phyloP scores from a whole-genome alignment of 106 monocot species.

The Alisma plantagoaquatica region DNA sequence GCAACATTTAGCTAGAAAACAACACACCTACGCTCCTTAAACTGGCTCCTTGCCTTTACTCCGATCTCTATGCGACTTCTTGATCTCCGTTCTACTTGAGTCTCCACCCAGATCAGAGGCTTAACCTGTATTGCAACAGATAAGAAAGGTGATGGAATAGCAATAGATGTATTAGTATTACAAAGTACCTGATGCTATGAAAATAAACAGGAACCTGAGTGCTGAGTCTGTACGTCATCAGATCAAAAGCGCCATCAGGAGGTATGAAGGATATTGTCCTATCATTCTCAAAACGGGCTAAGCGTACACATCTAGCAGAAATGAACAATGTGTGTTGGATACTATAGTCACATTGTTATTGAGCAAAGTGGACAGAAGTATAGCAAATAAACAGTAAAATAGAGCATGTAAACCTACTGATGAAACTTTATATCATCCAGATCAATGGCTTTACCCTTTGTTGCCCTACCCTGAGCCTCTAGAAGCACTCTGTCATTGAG shows the following conservation, averaged over 20 bases:
- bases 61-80: constrained; percentile 91
- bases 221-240: constrained; percentile 97
- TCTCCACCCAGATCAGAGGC: constrained; percentile 94
- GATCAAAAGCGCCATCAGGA: constrained; percentile 93
- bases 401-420: constrained; percentile 72
- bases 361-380: too few species aligned
- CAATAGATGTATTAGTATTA: neutral
- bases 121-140: constrained; percentile 47
- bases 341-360: too few species aligned
- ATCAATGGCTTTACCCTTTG: constrained; percentile 97
- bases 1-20: too few species aligned
- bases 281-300: constrained; percentile 99
- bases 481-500: constrained; percentile 91
- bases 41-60: constrained; percentile 95
- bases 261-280: constrained; percentile 98
- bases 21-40: constrained; percentile 99
- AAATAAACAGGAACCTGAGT: too few species aligned
- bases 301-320: constrained; percentile 67
- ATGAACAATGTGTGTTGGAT: neutral
- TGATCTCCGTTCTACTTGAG: constrained; percentile 87
- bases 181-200: neutral
- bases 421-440: constrained; percentile 98
- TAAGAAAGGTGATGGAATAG: neutral
- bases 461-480: constrained; percentile 90
- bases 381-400: too few species aligned